These are phyloP conservation scores for Paspalum notatum DNA, from an alignment of 176 grass and related monocot genomes.

Conservation along the genomic window DNA sequence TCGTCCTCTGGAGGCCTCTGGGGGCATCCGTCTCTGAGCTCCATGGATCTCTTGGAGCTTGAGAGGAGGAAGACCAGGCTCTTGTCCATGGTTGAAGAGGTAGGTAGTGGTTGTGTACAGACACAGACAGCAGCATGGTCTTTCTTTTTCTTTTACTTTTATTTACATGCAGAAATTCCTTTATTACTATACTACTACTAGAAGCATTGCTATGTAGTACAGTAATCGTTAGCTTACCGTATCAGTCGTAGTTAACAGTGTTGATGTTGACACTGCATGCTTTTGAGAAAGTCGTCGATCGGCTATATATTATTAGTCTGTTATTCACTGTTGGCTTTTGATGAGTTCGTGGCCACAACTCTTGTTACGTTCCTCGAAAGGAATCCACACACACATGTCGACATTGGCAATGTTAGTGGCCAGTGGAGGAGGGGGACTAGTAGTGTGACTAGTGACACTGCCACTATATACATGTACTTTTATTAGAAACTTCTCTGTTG, in stretches of 20 bases:
- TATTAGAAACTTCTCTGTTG: slow-evolving; percentile 14
- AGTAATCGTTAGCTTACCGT: background rate
- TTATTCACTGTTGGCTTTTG: background rate
- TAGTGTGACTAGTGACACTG: too few species aligned
- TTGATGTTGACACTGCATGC: background rate
- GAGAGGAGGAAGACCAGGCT: slow-evolving; percentile 62
- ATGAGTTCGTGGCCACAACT: background rate
- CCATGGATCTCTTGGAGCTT: slow-evolving; percentile 63
- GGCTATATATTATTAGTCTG: too few species aligned
- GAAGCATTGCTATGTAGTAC: too few species aligned
- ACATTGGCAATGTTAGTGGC: slow-evolving; percentile 7
- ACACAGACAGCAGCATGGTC: background rate
- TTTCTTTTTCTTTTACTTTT: background rate
- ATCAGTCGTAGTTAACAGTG: background rate
- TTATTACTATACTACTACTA: background rate
- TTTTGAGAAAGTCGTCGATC: too few species aligned
- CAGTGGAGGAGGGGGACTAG: background rate
- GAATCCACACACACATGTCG: slow-evolving; percentile 21
- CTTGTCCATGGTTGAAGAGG: slow-evolving; percentile 72
- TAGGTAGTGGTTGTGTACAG: slow-evolving; percentile 14
- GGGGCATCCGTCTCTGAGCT: slow-evolving; percentile 42
- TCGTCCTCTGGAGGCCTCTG: slow-evolving; percentile 17
- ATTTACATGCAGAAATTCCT: background rate
- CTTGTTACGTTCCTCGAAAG: slow-evolving; percentile 1
- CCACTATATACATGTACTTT: slow-evolving; percentile 11